Base-by-base conservation (phyloP, 306 rosid genomes). In the Medicago lupulina region DNA sequence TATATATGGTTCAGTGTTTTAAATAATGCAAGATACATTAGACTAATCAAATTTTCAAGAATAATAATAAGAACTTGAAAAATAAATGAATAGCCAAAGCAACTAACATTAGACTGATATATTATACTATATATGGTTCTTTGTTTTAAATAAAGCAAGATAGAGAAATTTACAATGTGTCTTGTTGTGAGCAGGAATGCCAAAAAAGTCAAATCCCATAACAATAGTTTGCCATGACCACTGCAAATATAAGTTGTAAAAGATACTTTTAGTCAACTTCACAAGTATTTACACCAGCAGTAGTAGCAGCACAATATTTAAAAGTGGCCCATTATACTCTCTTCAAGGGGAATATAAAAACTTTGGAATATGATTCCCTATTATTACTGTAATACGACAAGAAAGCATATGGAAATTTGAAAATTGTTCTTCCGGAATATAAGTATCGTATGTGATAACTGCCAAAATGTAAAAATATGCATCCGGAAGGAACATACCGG, bases 211-310 rank as follows among this genome's bases (percentile, higher is more conserved):
- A 8, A 82, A 40, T 69, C 97, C 99, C 83, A 96, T 77, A 49
- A 89, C 54, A 73, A 96, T 81, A 19, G 99, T 89, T 87, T 89
- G 91, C 97, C 97, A 89, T 60, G 96, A 90, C 98, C 99, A 96
- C 98, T 96, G 98, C 89, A 87, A 72, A 82, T 75, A 34, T 39
- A 61, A 34, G 38, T 34, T 5, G 7, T 34, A 34, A 5, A 34
- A 80, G 38, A 67, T 39, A 67, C 36, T 50, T n/a, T 79, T 12
- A 82, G 80, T 72, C 59, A 65, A 59, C 76, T 61, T 62, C 39
- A 15, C 19, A 58, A 66, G 31, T 9, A 17, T 47, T 3, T 49
- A 53, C 2, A 21, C 14, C 5, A 0, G 36, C 62, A n/a, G n/a
- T n/a, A n/a, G 6, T 55, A 46, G 6, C 60, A 78, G 18, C 3